A percentile compares a stretch with the other conserved stretches of the same genome.
Evolutionary conservation across 495 filamentous ascomycete genomes (phyloP).

Genomic region (Daldinia bambusicola): DNA sequence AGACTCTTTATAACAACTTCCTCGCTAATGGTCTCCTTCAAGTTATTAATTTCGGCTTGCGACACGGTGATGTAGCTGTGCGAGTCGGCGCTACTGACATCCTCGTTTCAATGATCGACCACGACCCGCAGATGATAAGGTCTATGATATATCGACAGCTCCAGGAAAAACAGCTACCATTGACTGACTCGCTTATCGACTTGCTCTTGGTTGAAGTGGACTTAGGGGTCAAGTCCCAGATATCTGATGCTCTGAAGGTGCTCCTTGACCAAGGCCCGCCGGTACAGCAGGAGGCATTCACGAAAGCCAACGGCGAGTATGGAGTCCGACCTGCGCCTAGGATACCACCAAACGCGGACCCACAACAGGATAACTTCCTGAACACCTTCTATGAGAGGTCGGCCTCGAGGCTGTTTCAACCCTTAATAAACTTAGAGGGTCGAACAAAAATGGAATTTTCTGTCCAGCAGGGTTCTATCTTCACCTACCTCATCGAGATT

Average conservation of each 20-base stretch:
- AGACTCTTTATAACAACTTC: slow-evolving; percentile 87
- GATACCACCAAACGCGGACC: slow-evolving; percentile 58
- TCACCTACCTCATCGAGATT: slow-evolving; percentile 91
- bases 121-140: slow-evolving; percentile 93
- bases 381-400: slow-evolving; percentile 91
- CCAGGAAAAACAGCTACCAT: slow-evolving; percentile 81
- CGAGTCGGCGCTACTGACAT: slow-evolving; percentile 95
- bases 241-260: slow-evolving; percentile 95
- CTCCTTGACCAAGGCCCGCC: slow-evolving; percentile 83
- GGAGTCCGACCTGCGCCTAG: slow-evolving; percentile 66
- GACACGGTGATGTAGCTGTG: slow-evolving; percentile 82
- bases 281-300: slow-evolving; percentile 67
- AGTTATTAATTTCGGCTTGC: slow-evolving; percentile 91
- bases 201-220: slow-evolving; percentile 90
- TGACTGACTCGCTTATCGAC: slow-evolving; percentile 95
- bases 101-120: slow-evolving; percentile 91
- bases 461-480: slow-evolving; percentile 86
- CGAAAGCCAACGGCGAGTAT: slow-evolving; percentile 75
- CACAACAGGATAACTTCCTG: slow-evolving; percentile 87
- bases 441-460: slow-evolving; percentile 63
- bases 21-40: slow-evolving; percentile 85
- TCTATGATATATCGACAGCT: slow-evolving; percentile 91
- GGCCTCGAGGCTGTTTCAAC: slow-evolving; percentile 85
- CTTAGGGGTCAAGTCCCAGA: slow-evolving; percentile 93
- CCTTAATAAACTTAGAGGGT: slow-evolving; percentile 82